Evolutionary conservation across 768 basidiomycete species (phyloP).

Genomic region (Rhodotorula kratochvilovae): DNA sequence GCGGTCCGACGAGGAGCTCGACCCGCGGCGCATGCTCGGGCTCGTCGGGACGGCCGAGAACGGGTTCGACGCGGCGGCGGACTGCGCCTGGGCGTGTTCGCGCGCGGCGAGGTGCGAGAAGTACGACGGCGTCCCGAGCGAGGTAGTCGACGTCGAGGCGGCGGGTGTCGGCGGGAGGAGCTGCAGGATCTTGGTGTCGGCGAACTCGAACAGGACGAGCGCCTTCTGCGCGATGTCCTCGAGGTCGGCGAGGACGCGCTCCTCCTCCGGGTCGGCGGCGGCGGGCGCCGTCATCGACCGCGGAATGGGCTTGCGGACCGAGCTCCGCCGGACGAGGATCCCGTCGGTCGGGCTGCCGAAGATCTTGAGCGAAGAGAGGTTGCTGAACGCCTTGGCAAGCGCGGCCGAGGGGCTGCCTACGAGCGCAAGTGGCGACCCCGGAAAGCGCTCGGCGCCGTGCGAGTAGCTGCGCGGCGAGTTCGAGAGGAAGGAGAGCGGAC

Average conservation of each 20-base stretch:
- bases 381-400: constrained; percentile 48
- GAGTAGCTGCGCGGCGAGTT: constrained; percentile 38
- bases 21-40: constrained; percentile 40
- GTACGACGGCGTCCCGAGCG: constrained; percentile 38
- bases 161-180: constrained; percentile 71
- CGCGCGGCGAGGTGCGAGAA: constrained; percentile 34
- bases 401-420: constrained; percentile 43
- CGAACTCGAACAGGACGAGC: constrained; percentile 85
- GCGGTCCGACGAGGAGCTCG: constrained; percentile 43
- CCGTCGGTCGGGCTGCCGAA: constrained; percentile 46
- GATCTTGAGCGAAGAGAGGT: constrained; percentile 48
- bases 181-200: constrained; percentile 81
- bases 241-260: constrained; percentile 68
- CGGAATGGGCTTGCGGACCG: constrained; percentile 36
- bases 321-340: constrained; percentile 42
- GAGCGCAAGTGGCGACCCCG: constrained; percentile 45
- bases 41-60: constrained; percentile 36
- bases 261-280: constrained; percentile 56
- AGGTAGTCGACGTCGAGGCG: constrained; percentile 14
- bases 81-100: constrained; percentile 30
- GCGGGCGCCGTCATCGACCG: constrained; percentile 19
- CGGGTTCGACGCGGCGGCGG: constrained; percentile 31
- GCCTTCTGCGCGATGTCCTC: constrained; percentile 97
- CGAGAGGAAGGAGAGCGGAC: constrained; percentile 40
- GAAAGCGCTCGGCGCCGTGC: constrained; percentile 29